Conservation (phyloP, 768 basidiomycete species). For the Tylopilus vinaceipallidus region DNA sequence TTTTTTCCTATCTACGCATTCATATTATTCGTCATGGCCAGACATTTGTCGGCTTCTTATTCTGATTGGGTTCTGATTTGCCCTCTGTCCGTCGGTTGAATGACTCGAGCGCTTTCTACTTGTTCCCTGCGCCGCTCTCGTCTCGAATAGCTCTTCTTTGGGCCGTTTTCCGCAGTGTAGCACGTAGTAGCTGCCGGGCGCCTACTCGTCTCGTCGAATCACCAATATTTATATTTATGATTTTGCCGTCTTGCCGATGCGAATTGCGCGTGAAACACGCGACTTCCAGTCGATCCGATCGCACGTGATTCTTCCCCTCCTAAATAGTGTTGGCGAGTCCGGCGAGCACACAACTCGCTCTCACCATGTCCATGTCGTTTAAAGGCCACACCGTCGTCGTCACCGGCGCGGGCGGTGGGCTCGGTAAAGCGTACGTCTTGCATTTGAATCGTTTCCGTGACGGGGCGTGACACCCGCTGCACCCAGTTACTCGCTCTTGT, state of each 20-base stretch:
- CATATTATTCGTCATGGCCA: slow-evolving; percentile 28
- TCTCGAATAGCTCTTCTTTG: slow-evolving; percentile 23
- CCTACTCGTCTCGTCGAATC: slow-evolving; percentile 28
- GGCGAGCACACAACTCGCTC: not conserved
- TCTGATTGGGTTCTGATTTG: slow-evolving; percentile 17
- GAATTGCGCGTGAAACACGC: not conserved
- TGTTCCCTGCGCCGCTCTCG: slow-evolving; percentile 32
- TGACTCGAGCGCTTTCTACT: slow-evolving; percentile 29
- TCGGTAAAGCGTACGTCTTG: slow-evolving; percentile 79
- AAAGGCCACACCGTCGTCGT: slow-evolving; percentile 89
- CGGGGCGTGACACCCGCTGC: not conserved
- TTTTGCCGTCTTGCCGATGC: not conserved
- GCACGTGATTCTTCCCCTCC: slow-evolving; percentile 13
- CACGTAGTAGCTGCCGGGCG: slow-evolving; percentile 35
- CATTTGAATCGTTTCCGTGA: too few relatives aligned
- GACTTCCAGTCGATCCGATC: not conserved
- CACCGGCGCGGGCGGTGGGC: slow-evolving; percentile 94
- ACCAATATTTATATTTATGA: slow-evolving; percentile 26
- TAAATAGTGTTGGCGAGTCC: not conserved
- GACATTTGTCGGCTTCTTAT: slow-evolving; percentile 29
- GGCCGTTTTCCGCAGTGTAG: slow-evolving; percentile 30
- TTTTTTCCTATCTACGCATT: slow-evolving; percentile 32
- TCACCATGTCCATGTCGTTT: slow-evolving; percentile 58
- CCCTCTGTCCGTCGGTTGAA: slow-evolving; percentile 10
- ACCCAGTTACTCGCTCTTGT: slow-evolving; percentile 81